Percentiles rank a stretch among this genome's conserved stretches.
Evolutionary conservation across 2,329 filamentous ascomycete species (phyloP).

Genomic region (Colletotrichum tamarilloi): DNA sequence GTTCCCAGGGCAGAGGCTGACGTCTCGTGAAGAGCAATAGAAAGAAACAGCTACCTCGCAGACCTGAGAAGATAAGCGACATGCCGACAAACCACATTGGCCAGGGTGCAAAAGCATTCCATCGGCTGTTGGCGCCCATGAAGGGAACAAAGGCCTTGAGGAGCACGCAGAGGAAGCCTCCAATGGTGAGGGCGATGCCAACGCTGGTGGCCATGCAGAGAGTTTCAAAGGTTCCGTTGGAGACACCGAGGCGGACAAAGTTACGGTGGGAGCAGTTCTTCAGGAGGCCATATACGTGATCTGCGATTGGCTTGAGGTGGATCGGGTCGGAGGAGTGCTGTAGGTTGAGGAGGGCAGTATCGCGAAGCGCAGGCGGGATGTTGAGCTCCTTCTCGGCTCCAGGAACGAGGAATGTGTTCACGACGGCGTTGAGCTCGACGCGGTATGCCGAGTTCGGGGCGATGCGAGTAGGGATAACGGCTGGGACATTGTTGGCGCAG

Average conservation of each 20-base stretch:
- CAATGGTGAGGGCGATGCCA: constrained; percentile 52
- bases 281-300: constrained; percentile 58
- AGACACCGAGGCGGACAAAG: constrained; percentile 65
- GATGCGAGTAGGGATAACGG: constrained; percentile 32
- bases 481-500: constrained; percentile 18
- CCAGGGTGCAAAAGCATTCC: constrained; percentile 55
- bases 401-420: constrained; percentile 53
- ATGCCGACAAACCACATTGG: constrained; percentile 58
- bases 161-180: constrained; percentile 53
- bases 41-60: constrained; percentile 60
- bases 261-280: constrained; percentile 61
- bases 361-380: constrained; percentile 55
- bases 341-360: constrained; percentile 49
- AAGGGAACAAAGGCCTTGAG: constrained; percentile 52
- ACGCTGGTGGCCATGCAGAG: constrained; percentile 57
- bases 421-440: constrained; percentile 52
- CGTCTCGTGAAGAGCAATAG: constrained; percentile 57
- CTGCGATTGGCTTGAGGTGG: constrained; percentile 54
- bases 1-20: constrained; percentile 59
- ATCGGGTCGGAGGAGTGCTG: constrained; percentile 49
- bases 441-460: constrained; percentile 34
- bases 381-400: constrained; percentile 59
- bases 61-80: constrained; percentile 54
- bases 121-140: constrained; percentile 52
- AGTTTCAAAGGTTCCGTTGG: constrained; percentile 62